Evolutionary conservation across 768 basidiomycete species (phyloP).

Genomic region (Suillus bovinus): DNA sequence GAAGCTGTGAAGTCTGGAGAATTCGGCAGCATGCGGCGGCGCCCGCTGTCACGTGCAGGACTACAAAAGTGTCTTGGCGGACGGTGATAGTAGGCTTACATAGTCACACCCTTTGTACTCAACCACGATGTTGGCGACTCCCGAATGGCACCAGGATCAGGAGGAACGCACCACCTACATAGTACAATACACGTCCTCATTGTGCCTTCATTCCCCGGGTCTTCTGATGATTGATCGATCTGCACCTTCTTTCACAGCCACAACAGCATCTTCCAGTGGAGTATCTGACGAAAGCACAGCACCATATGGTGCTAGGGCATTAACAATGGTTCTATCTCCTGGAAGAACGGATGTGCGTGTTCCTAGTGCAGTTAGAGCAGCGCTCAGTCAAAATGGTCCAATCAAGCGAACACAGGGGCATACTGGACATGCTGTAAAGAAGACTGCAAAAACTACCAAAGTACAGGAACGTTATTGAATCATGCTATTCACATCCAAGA

Average conservation of each 20-base stretch:
- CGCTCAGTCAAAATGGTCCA: conserved; percentile 22
- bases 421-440: conserved; percentile 39
- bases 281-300: conserved; percentile 15
- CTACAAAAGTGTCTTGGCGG: too few relatives aligned
- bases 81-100: background rate
- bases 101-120: conserved; percentile 30
- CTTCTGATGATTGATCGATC: conserved; percentile 23
- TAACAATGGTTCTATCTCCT: conserved; percentile 59
- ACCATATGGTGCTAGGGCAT: conserved; percentile 52
- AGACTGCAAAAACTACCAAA: conserved; percentile 52
- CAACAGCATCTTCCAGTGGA: conserved; percentile 25
- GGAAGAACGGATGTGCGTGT: conserved; percentile 51
- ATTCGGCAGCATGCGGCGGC: too few relatives aligned
- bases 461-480: too few relatives aligned
- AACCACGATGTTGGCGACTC: conserved; percentile 42
- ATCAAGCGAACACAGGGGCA: too few relatives aligned
- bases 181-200: conserved; percentile 52
- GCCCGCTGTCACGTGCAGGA: background rate
- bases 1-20: too few relatives aligned
- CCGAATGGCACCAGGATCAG: conserved; percentile 63
- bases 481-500: conserved; percentile 15
- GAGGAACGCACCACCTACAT: conserved; percentile 38
- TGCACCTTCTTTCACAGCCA: conserved; percentile 40
- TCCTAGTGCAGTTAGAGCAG: conserved; percentile 33
- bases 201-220: conserved; percentile 50